Percentiles rank a stretch among this genome's conserved stretches.
Evolutionary conservation across 129 eudicot genomes (phyloP).

Genomic region (Flaveria trinervia): DNA sequence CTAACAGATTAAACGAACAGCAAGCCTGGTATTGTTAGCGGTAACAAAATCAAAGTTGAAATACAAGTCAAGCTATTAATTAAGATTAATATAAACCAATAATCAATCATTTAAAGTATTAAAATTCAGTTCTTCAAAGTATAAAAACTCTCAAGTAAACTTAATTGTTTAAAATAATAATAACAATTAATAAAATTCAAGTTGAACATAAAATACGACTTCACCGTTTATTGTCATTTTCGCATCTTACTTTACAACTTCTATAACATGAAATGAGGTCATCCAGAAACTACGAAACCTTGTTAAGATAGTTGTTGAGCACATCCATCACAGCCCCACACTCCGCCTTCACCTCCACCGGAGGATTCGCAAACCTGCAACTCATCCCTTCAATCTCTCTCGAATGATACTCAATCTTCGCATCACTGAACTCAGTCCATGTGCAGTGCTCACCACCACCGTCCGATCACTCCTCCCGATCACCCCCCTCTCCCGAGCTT

Average conservation of each 20-base stretch:
- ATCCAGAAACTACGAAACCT: constrained; percentile 17
- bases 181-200: too few species aligned
- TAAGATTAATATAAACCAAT: too few species aligned
- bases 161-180: too few species aligned
- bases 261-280: background rate
- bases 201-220: too few species aligned
- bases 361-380: constrained; percentile 62
- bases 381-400: constrained; percentile 48
- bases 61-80: too few species aligned
- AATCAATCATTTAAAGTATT: too few species aligned
- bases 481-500: constrained; percentile 62
- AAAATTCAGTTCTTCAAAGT: too few species aligned
- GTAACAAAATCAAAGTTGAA: too few species aligned
- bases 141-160: too few species aligned
- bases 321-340: constrained; percentile 74
- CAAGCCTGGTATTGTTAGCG: too few species aligned
- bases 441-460: constrained; percentile 83
- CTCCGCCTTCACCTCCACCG: constrained; percentile 65
- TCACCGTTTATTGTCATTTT: too few species aligned
- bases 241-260: background rate
- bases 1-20: too few species aligned
- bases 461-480: constrained; percentile 63
- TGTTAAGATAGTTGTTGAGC: constrained; percentile 30
- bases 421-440: constrained; percentile 73
- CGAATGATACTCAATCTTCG: constrained; percentile 77